Conservation (phyloP, 352 stramenopile species). For the Aphanomyces stellatus region DNA sequence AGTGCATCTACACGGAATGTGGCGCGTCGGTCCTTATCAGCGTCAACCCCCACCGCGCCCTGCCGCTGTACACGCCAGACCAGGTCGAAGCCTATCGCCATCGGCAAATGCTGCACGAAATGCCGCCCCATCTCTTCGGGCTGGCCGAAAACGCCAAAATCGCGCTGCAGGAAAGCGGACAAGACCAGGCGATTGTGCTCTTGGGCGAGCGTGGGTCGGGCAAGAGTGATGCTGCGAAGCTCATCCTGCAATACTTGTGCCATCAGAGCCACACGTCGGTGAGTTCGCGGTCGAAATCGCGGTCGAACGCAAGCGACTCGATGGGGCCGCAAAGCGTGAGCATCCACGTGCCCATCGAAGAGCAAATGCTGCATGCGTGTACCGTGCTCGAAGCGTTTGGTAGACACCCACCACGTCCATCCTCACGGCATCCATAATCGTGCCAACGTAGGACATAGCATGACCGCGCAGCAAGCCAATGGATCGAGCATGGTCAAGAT, state of each 20-base stretch:
- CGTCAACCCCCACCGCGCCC: slow-evolving; percentile 53
- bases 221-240: slow-evolving; percentile 72
- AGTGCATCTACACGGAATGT: slow-evolving; percentile 61
- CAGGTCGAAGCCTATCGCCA: slow-evolving; percentile 66
- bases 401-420: background rate
- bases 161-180: slow-evolving; percentile 65
- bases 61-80: slow-evolving; percentile 78
- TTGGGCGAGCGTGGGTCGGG: slow-evolving; percentile 62
- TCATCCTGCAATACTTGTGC: slow-evolving; percentile 77
- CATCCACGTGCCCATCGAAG: slow-evolving; percentile 58
- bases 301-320: slow-evolving; percentile 2
- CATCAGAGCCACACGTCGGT: slow-evolving; percentile 24
- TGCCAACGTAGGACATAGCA: slow-evolving; percentile 30
- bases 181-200: slow-evolving; percentile 72
- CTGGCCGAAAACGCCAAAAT: slow-evolving; percentile 68
- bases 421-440: background rate
- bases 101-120: slow-evolving; percentile 53
- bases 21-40: slow-evolving; percentile 62
- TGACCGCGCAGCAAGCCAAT: slow-evolving; percentile 50
- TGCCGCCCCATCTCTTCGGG: slow-evolving; percentile 65
- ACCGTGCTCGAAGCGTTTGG: slow-evolving; percentile 70
- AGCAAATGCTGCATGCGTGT: slow-evolving; percentile 76
- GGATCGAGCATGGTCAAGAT: slow-evolving; percentile 76
- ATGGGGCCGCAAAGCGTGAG: background rate
- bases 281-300: slow-evolving; percentile 7